These are phyloP conservation scores for Cutaneotrichosporon cyanovorans DNA, from an alignment of 1,284 basidiomycete species.

Conservation along the genomic window DNA sequence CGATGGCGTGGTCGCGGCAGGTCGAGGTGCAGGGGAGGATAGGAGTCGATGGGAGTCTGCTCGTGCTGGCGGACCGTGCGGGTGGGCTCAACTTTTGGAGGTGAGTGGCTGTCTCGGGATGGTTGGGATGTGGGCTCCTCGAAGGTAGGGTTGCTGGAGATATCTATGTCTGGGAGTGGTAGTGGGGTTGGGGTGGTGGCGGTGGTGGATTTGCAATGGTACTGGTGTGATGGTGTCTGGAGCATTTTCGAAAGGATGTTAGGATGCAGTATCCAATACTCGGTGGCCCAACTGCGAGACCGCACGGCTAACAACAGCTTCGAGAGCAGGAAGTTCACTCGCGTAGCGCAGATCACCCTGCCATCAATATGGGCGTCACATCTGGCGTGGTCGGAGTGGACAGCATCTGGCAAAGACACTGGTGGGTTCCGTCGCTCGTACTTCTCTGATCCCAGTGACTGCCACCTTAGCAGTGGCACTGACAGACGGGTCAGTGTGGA, in stretches of 20 bases:
- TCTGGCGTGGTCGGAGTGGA: conserved; percentile 29
- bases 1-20: conserved; percentile 29
- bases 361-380: conserved; percentile 7
- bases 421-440: conserved; percentile 15
- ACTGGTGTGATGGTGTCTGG: not conserved
- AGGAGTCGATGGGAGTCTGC: conserved; percentile 28
- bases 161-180: no score
- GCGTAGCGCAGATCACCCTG: conserved; percentile 1
- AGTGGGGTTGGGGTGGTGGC: no score
- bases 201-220: no score
- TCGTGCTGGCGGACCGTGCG: conserved; percentile 31
- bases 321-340: not conserved
- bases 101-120: no score
- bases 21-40: conserved; percentile 14
- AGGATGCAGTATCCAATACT: no score
- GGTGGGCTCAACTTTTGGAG: conserved; percentile 31
- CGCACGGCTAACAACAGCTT: not conserved
- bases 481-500: conserved; percentile 22
- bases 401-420: conserved; percentile 5
- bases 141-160: no score
- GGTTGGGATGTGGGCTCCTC: no score
- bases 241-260: no score
- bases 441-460: conserved; percentile 18
- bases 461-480: conserved; percentile 21
- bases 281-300: no score